A percentile compares a stretch with the other conserved stretches of the same genome.
These are phyloP conservation scores for Blastosporella zonata DNA, from an alignment of 1,284 basidiomycete genomes.

Conservation along the genomic window DNA sequence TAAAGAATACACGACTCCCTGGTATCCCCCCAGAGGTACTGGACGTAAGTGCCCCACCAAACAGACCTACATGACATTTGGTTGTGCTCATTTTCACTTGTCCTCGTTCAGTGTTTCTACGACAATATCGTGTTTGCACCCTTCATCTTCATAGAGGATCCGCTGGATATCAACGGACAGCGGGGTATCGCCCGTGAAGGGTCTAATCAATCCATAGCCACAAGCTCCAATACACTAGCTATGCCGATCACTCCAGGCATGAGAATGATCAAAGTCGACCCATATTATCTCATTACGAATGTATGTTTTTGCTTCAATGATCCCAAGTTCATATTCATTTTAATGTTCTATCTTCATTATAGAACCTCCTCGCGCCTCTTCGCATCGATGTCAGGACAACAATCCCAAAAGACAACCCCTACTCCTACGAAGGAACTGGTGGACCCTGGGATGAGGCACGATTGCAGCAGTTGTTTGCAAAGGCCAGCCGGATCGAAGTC, in stretches of 20 bases:
- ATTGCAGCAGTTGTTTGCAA: conserved; percentile 67
- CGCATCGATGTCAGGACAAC: conserved; percentile 69
- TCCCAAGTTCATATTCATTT: conserved; percentile 2
- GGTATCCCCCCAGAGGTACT: conserved; percentile 82
- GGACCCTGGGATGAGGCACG: conserved; percentile 69
- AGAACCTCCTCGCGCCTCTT: conserved; percentile 73
- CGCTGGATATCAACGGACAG: conserved; percentile 64
- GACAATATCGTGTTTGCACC: conserved; percentile 95
- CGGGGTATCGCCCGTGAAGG: conserved; percentile 45
- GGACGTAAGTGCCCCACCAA: conserved; percentile 55
- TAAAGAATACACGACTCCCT: conserved; percentile 88
- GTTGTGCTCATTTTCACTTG: conserved; percentile 5
- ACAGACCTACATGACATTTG: not conserved
- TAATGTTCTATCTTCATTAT: conserved; percentile 9
- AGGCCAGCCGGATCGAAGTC: conserved; percentile 65
- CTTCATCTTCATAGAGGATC: conserved; percentile 95
- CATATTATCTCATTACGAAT: conserved; percentile 86
- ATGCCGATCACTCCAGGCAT: conserved; percentile 44
- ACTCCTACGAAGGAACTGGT: conserved; percentile 71
- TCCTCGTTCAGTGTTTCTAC: conserved; percentile 78
- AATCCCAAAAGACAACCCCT: conserved; percentile 72
- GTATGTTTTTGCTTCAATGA: conserved; percentile 38
- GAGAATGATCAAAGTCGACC: conserved; percentile 77
- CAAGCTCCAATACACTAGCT: conserved; percentile 32
- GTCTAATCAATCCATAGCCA: conserved; percentile 40